A percentile compares a stretch with the other conserved stretches of the same genome.
phyloP scores from a whole-genome alignment of 148 eudicot species.

The Euryodendron excelsum region DNA sequence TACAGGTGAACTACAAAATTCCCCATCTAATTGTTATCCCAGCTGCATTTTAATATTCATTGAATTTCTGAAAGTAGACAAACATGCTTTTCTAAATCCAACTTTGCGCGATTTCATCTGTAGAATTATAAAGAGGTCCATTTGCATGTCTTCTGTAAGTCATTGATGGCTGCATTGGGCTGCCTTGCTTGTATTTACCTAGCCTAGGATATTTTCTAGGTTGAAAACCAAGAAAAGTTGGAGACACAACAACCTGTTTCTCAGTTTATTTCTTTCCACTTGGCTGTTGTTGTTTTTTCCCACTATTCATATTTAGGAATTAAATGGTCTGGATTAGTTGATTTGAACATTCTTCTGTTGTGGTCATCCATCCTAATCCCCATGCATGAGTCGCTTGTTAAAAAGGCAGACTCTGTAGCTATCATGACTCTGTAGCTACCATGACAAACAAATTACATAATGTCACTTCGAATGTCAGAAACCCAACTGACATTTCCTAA shows the following conservation, averaged over 20 bases:
- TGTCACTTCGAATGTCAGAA: neutral
- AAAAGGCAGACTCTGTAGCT: neutral
- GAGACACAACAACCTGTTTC: neutral
- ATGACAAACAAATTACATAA: neutral
- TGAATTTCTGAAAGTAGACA: neutral
- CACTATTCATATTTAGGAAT: neutral
- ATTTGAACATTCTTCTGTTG: neutral
- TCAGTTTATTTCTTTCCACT: neutral
- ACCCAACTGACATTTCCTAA: neutral
- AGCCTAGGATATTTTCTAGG: neutral
- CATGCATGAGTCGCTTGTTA: neutral
- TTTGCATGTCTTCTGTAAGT: neutral
- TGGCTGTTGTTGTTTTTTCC: neutral
- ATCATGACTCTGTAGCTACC: too few species aligned
- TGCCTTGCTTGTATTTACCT: neutral
- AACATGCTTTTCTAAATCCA: neutral
- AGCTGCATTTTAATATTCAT: neutral
- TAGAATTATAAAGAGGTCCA: neutral
- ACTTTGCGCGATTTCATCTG: neutral
- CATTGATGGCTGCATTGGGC: neutral
- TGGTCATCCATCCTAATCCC: neutral
- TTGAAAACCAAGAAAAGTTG: neutral
- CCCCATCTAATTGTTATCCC: neutral
- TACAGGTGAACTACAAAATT: slow-evolving; percentile 35
- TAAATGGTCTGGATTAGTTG: neutral